A percentile compares a stretch with the other conserved stretches of the same genome.
These are phyloP conservation scores for Cercospora zeae-maydis DNA, from an alignment of 2,329 filamentous ascomycete genomes.

Conservation along the genomic window DNA sequence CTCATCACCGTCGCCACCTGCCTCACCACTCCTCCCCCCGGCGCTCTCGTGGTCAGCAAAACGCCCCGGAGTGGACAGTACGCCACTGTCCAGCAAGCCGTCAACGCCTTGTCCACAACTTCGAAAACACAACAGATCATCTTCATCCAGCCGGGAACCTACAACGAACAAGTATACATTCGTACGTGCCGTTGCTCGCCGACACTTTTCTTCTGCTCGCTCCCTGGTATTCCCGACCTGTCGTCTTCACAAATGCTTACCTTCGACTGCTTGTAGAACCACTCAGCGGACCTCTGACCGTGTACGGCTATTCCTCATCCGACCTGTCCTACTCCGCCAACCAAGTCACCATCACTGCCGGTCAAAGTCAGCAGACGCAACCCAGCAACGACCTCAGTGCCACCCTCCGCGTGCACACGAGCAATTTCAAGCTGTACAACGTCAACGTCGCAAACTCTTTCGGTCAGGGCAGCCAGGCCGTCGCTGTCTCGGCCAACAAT, in stretches of 20 bases:
- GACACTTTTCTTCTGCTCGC: neutral
- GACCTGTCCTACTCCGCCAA: conserved; percentile 54
- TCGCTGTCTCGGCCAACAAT: conserved; percentile 53
- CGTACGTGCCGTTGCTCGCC: conserved; percentile 25
- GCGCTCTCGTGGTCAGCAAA: conserved; percentile 49
- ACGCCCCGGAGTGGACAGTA: conserved; percentile 39
- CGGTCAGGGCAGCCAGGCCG: conserved; percentile 50
- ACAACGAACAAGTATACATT: conserved; percentile 59
- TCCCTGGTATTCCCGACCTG: neutral
- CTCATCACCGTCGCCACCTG: conserved; percentile 23
- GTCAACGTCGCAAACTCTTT: conserved; percentile 54
- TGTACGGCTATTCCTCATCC: conserved; percentile 58
- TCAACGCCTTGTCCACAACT: conserved; percentile 55
- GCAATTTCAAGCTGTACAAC: conserved; percentile 60
- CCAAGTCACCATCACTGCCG: conserved; percentile 54
- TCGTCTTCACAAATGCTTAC: neutral
- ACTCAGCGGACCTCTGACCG: conserved; percentile 50
- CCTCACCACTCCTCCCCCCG: conserved; percentile 47
- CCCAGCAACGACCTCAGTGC: conserved; percentile 54
- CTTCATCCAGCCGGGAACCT: conserved; percentile 60
- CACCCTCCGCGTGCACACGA: conserved; percentile 48
- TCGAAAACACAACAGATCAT: conserved; percentile 54
- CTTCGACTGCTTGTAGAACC: neutral
- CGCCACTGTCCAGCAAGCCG: conserved; percentile 54
- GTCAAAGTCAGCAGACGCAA: conserved; percentile 46